Percentiles rank a stretch among this genome's conserved stretches.
Evolutionary conservation across 148 eudicot species (phyloP).

Genomic region (Salicornia ramosissima): DNA sequence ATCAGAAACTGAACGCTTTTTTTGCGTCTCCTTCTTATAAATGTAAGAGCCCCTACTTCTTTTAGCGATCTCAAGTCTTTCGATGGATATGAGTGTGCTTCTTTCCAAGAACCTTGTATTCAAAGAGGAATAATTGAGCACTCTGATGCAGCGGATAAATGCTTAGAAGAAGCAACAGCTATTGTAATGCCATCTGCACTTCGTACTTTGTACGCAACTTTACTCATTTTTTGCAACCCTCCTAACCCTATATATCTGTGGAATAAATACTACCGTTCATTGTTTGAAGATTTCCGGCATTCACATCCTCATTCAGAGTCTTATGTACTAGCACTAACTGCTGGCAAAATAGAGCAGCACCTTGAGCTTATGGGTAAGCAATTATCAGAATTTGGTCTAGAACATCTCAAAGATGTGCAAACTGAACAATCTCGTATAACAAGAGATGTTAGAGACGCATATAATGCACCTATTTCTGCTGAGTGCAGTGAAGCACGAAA

Average conservation of each 20-base stretch:
- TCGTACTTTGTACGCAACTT: background rate
- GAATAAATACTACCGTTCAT: background rate
- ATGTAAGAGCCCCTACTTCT: background rate
- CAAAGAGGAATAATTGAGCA: background rate
- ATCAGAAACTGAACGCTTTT: no score
- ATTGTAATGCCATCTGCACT: background rate
- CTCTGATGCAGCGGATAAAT: background rate
- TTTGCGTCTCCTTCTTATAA: no score
- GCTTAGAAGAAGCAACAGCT: no score
- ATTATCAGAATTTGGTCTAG: no score
- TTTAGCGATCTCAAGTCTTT: background rate
- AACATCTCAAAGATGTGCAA: no score
- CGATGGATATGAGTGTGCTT: background rate
- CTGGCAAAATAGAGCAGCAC: no score
- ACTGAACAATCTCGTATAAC: no score
- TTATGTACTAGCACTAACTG: background rate
- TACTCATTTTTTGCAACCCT: background rate
- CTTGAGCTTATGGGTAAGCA: no score
- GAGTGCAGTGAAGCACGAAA: no score
- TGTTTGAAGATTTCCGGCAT: background rate
- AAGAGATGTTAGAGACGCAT: no score
- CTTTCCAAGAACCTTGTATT: background rate
- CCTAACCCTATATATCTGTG: background rate
- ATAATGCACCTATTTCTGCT: no score
- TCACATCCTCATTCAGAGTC: background rate